Base-by-base conservation (phyloP, 2,329 filamentous ascomycete genomes). In the Cladorrhinum sp. region DNA sequence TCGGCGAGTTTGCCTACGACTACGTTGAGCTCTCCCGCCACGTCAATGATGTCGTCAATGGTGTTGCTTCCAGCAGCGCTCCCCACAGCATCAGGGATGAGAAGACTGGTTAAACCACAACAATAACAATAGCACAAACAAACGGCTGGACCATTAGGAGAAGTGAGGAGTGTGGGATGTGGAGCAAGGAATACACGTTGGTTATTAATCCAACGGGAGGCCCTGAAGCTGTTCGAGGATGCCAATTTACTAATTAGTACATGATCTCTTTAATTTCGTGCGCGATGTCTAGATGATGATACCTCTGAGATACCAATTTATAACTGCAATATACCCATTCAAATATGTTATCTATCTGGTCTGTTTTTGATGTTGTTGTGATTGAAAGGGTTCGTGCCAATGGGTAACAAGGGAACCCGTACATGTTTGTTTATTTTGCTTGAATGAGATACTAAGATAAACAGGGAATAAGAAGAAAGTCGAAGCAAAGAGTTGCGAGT, bases 1-100 rank as follows among this genome's bases (percentile, higher is more conserved):
- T 92, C 55, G 90, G 90, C 74, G 90, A 93, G 76, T 92, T 92
- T 70, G 89, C 89, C 25, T 92, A 92, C 78, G 89, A 92, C 73
- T 92, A 92, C 73, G 89, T 92, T 68, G 89, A 92, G 82, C 71
- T 85, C 52, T 79, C 79, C 45, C 79, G 83, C 58, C 60, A 66
- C 45, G 49, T 68, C 25, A 63, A 63, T 55, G 65, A 65, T 38
- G 50, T 64, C 36, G 24, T 66, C n/a, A 59, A 62, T 13, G 64
- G 59, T 22, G 20, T 50, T 5, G 50, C 65, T 24, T 51, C 58
- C 56, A 68, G 67, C 62, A 68, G 67, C 62, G 59, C 66, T 12
- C 38, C 50, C 16, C 57, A 61, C 27, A 67, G 64, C 62, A 63
- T 70, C 55, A 69, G 65, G 59, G 65, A 57, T 24, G 65, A 63